Evolutionary conservation across 805 yeast species (phyloP).

Genomic region (Pichia nakasei): DNA sequence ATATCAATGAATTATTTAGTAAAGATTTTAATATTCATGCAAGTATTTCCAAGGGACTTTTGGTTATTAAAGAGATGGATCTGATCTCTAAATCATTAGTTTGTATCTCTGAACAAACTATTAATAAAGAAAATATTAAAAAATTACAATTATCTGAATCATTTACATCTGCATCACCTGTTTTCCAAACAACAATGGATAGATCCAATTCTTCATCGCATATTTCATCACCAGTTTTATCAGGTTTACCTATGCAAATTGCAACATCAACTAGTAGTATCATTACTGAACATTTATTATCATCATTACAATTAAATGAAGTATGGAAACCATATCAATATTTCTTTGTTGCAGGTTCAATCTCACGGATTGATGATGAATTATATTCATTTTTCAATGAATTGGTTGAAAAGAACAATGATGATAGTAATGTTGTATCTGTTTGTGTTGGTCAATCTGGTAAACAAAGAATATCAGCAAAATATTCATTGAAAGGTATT

Average conservation of each 20-base stretch:
- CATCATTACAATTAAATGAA: background rate
- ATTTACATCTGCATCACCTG: conserved; percentile 9
- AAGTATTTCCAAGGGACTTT: conserved; percentile 55
- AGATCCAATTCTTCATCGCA: background rate
- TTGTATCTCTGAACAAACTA: conserved; percentile 34
- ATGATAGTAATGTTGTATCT: conserved; percentile 38
- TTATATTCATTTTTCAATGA: conserved; percentile 46
- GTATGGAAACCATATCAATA: conserved; percentile 27
- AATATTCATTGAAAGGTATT: conserved; percentile 55
- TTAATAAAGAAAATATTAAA: conserved; percentile 14
- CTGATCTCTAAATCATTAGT: conserved; percentile 48
- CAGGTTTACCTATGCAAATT: background rate
- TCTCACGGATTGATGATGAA: conserved; percentile 63
- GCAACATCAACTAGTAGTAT: background rate
- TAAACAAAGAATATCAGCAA: conserved; percentile 36
- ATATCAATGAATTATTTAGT: conserved; percentile 67
- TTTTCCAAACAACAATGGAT: background rate
- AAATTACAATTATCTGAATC: conserved; percentile 7
- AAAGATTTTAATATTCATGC: conserved; percentile 63
- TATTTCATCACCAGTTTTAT: background rate
- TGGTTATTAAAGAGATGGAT: conserved; percentile 62
- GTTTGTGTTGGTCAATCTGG: conserved; percentile 45
- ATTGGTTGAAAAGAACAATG: conserved; percentile 22
- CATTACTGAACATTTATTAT: background rate
- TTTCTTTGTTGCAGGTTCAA: conserved; percentile 54